Evolutionary conservation across 177 flowering plant genomes (phyloP).

Genomic region (Vitis hybrid): DNA sequence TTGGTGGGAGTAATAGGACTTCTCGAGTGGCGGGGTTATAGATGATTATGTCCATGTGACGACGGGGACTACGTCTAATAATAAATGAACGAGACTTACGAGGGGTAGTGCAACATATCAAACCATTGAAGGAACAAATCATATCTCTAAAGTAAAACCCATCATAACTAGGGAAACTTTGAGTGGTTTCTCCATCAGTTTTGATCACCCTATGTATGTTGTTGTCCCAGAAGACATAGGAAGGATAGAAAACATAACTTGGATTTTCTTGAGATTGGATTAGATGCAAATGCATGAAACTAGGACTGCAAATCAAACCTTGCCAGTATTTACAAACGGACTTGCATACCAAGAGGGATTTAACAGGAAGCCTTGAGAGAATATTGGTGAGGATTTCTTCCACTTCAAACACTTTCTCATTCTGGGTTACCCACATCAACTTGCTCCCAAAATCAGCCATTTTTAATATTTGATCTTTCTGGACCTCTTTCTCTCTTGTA

Average conservation of each 20-base stretch:
- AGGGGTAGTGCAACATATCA: constrained; percentile 16
- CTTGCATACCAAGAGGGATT: background rate
- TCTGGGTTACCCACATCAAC: too few relatives aligned
- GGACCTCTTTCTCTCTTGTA: too few relatives aligned
- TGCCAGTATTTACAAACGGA: constrained; percentile 12
- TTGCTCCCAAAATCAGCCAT: background rate
- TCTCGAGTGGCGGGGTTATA: constrained; percentile 16
- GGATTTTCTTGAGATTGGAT: constrained; percentile 6
- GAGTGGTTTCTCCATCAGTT: background rate
- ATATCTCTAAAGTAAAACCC: background rate
- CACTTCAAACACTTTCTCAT: constrained; percentile 4
- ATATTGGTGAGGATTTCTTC: constrained; percentile 9
- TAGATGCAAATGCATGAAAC: constrained; percentile 7
- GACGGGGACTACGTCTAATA: background rate
- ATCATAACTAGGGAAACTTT: background rate
- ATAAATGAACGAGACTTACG: too few relatives aligned
- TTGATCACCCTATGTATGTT: background rate
- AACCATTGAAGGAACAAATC: constrained; percentile 17
- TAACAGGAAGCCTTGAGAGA: constrained; percentile 12
- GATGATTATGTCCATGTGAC: constrained; percentile 5
- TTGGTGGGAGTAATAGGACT: constrained; percentile 8
- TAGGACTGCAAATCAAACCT: background rate
- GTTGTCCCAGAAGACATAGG: too few relatives aligned
- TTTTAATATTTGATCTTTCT: too few relatives aligned
- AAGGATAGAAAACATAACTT: background rate